Percentiles rank a stretch among this genome's conserved stretches.
Evolutionary conservation across 768 basidiomycete species (phyloP).

Genomic region (Astraeus odoratus): DNA sequence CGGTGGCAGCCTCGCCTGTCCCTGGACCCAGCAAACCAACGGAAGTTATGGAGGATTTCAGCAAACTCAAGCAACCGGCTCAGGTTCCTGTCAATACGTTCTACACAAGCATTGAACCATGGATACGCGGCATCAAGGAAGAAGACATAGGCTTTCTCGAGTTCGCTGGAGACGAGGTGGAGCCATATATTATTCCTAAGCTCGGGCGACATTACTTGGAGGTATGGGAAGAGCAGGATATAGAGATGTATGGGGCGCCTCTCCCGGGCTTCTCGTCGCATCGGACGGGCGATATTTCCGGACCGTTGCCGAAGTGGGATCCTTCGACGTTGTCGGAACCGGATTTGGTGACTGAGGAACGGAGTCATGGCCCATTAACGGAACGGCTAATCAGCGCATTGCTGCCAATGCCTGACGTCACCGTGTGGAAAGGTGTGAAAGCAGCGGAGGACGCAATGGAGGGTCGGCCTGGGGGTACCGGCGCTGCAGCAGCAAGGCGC

Average conservation of each 20-base stretch:
- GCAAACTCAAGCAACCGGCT: conserved; percentile 69
- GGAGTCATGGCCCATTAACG: conserved; percentile 81
- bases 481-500: conserved; percentile 65
- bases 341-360: conserved; percentile 64
- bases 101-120: conserved; percentile 84
- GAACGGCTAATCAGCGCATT: conserved; percentile 77
- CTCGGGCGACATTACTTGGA: conserved; percentile 84
- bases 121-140: conserved; percentile 82
- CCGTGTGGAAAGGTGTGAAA: conserved; percentile 70
- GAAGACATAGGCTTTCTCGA: conserved; percentile 95
- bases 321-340: conserved; percentile 72
- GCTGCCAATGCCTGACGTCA: conserved; percentile 58
- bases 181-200: conserved; percentile 80
- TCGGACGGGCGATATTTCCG: conserved; percentile 24
- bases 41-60: conserved; percentile 86
- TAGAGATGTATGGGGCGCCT: conserved; percentile 37
- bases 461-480: conserved; percentile 72
- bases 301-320: conserved; percentile 65
- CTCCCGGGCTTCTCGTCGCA: conserved; percentile 35
- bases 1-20: conserved; percentile 53
- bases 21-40: conserved; percentile 80
- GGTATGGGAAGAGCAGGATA: conserved; percentile 91
- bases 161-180: conserved; percentile 84
- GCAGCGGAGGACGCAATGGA: conserved; percentile 83
- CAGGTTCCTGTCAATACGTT: conserved; percentile 72